phyloP scores from a whole-genome alignment of 805 yeast species.

The Debaryomyces tyrocola region DNA sequence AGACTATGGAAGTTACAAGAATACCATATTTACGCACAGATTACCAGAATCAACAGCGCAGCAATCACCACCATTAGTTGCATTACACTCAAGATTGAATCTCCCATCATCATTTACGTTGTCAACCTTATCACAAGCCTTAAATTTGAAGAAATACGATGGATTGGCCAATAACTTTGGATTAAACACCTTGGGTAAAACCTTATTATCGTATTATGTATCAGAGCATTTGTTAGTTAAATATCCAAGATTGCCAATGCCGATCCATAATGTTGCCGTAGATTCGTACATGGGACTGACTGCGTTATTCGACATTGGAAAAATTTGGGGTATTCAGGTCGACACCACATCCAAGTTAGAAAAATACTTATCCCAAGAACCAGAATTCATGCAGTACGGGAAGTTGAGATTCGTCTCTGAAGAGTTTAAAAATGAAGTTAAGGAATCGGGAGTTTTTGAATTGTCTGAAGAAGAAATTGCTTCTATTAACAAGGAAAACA shows the following conservation, averaged over 20 bases:
- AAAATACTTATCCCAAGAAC: constrained; percentile 67
- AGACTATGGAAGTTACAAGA: constrained; percentile 42
- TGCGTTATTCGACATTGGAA: constrained; percentile 66
- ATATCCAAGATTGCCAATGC: constrained; percentile 89
- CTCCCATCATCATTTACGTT: constrained; percentile 58
- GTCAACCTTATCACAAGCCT: constrained; percentile 75
- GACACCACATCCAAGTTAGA: constrained; percentile 65
- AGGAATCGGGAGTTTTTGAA: constrained; percentile 53
- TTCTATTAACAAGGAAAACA: constrained; percentile 12
- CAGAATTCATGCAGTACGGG: constrained; percentile 67
- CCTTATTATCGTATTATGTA: constrained; percentile 70
- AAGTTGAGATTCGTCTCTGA: constrained; percentile 54
- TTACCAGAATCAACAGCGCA: constrained; percentile 47
- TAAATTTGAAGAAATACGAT: constrained; percentile 54
- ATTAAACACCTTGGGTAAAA: constrained; percentile 78
- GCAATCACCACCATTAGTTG: constrained; percentile 69
- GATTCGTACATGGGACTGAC: constrained; percentile 71
- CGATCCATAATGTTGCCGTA: constrained; percentile 71
- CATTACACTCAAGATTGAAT: constrained; percentile 75
- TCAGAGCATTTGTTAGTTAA: constrained; percentile 69
- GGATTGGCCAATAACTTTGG: constrained; percentile 73
- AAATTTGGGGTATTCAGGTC: constrained; percentile 84
- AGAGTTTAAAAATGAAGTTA: constrained; percentile 24
- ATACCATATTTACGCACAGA: constrained; percentile 43
- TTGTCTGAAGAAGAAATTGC: constrained; percentile 25